phyloP scores from a whole-genome alignment of 179 eudicot genomes.

The Carnegiea gigantea region DNA sequence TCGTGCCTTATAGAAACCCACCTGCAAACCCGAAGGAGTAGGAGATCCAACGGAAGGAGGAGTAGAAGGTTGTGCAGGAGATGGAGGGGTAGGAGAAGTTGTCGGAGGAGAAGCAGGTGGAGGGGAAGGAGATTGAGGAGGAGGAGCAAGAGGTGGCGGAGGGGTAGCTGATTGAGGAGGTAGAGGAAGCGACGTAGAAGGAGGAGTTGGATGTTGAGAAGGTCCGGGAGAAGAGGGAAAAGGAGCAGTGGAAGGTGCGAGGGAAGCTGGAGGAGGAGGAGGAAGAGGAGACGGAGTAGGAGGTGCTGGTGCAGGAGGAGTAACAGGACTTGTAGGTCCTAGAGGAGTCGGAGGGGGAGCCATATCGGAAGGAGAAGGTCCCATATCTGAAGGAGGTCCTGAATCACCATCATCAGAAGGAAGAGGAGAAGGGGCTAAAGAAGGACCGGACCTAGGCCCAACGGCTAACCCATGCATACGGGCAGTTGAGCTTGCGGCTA shows the following conservation, averaged over 20 bases:
- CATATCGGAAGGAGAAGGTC: not conserved
- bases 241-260: not conserved
- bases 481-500: not conserved
- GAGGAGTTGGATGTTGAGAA: not conserved
- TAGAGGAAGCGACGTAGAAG: not conserved
- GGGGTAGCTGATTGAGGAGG: not conserved
- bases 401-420: not conserved
- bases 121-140: not conserved
- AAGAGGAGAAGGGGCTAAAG: not conserved
- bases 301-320: not conserved
- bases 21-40: slow-evolving; percentile 6
- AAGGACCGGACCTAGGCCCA: not conserved
- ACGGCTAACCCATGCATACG: slow-evolving; percentile 1
- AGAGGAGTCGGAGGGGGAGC: not conserved
- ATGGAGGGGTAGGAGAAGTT: not conserved
- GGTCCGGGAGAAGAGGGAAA: not conserved
- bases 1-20: slow-evolving; percentile 32
- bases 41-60: not conserved
- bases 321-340: not conserved
- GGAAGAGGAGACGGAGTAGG: not conserved
- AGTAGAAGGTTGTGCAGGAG: not conserved
- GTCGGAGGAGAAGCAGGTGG: not conserved
- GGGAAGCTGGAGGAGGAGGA: not conserved
- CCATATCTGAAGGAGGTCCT: not conserved
- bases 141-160: not conserved